Evolutionary conservation across 2,329 filamentous ascomycete genomes (phyloP), one percentile per base, ranked within the genome.

Genomic region (Phialophora macrospora): DNA sequence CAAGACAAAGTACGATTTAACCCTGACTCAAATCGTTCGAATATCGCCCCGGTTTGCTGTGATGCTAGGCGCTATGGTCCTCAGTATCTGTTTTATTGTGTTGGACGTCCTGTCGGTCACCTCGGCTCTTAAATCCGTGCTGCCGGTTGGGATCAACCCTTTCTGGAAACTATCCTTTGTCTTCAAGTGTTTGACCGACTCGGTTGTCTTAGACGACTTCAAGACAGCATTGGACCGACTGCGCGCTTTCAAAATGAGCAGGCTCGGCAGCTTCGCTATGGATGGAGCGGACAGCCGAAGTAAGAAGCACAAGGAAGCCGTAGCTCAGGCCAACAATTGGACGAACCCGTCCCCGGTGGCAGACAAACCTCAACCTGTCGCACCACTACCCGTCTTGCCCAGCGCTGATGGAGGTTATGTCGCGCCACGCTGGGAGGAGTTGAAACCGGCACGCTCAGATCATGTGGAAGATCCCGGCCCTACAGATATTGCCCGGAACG

Each of bases 11-110:
- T 88, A 87, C 74, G 83, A 86, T 55, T 84, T 89, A 68, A 80
- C 81, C 2, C 75, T 86, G 34, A 72, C 80, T 52, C 85, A 89
- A 65, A 82, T 90, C 24, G 78, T 89, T 58, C 79, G 80, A 4
- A 83, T 87, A 6, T 88, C 85, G 1, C 87, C 87, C 0, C 85
- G 87, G 3, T 90, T 90, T 68, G 87, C 83, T 12, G 79, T 90
- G 55, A 83, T 90, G 77, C 76, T 90, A 0, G 75, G 78, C 1
- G 81, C 85, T 41, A 90, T 90, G 87, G 73, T 83, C 28, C 72
- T 89, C 48, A 86, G 84, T 48, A 82, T 89, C 49, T 73, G 81
- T 28, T 89, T 89, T 73, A 85, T 89, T 62, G 72, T 88, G 22
- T 73, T 88, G 62, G 88, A 90, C 71, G 82, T 88, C 12, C 79